Percentiles rank a stretch among this genome's conserved stretches.
Evolutionary conservation across 1,284 basidiomycete genomes (phyloP).

Genomic region (Rhodotorula sp.): DNA sequence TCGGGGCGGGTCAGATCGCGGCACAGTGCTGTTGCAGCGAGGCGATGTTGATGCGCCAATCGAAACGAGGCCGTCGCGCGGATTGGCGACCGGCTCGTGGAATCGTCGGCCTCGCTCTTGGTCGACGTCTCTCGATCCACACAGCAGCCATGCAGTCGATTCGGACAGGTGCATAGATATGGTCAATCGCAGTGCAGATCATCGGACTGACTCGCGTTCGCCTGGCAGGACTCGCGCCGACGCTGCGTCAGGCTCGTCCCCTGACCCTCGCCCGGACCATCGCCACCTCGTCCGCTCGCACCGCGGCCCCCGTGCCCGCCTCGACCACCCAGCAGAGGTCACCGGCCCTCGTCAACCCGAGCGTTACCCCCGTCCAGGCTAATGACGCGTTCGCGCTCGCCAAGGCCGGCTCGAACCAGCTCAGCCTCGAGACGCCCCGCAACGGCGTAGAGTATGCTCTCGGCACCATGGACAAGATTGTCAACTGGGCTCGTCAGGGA

Average conservation of each 20-base stretch:
- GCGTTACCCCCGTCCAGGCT: conserved; percentile 12
- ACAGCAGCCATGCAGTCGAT: conserved; percentile 25
- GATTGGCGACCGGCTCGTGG: not conserved
- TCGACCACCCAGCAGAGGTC: not conserved
- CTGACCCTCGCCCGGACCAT: conserved; percentile 22
- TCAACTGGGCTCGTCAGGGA: conserved; percentile 95
- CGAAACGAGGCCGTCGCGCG: not conserved
- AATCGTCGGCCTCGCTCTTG: not conserved
- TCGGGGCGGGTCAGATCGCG: not conserved
- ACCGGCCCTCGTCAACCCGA: not conserved
- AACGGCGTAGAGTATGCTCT: conserved; percentile 85
- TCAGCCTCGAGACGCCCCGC: conserved; percentile 78
- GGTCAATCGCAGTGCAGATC: fast-evolving
- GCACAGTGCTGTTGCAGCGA: not conserved
- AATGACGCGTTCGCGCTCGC: conserved; percentile 52
- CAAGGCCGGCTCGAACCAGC: conserved; percentile 74
- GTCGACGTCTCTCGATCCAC: not conserved
- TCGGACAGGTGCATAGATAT: conserved; percentile 14
- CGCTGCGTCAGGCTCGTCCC: conserved; percentile 22
- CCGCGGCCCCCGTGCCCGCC: conserved; percentile 1
- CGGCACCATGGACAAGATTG: conserved; percentile 92
- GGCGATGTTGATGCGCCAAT: not conserved
- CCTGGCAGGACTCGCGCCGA: conserved; percentile 20
- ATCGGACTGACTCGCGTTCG: not conserved
- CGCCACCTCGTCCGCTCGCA: conserved; percentile 24